Percentiles rank a stretch among this genome's conserved stretches.
Conservation (phyloP, 331 rosid species). For the Prunus yedoensis region DNA sequence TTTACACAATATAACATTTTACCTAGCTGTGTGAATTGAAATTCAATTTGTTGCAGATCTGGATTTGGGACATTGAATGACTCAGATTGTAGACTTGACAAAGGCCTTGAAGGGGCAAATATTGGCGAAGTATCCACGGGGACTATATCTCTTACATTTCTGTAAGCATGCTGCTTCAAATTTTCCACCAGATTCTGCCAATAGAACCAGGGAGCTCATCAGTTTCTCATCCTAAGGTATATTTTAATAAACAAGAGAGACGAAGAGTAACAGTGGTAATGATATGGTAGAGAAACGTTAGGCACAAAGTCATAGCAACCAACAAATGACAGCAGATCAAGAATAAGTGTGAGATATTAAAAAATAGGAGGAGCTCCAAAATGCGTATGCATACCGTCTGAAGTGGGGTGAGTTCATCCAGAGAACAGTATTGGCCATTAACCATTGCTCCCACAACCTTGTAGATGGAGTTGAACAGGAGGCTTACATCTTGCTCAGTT, state of each 20-base stretch:
- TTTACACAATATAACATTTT: neutral
- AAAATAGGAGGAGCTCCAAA: neutral
- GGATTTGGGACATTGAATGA: conserved; percentile 27
- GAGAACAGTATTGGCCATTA: neutral
- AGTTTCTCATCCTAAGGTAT: neutral
- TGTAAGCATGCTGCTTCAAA: conserved; percentile 23
- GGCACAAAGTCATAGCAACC: neutral
- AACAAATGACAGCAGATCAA: neutral
- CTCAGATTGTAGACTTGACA: conserved; percentile 24
- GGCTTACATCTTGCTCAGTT: neutral
- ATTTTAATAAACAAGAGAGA: neutral
- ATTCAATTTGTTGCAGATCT: conserved; percentile 24
- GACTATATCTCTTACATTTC: conserved; percentile 14
- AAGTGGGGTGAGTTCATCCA: conserved; percentile 11
- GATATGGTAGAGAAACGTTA: neutral
- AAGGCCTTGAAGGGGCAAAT: conserved; percentile 18
- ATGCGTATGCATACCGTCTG: conserved; percentile 18
- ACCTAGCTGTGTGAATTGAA: conserved; percentile 34
- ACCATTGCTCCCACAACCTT: conserved; percentile 10
- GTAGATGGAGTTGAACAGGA: conserved; percentile 7
- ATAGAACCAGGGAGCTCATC: neutral
- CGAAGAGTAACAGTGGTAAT: too few relatives aligned
- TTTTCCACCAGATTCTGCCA: conserved; percentile 20
- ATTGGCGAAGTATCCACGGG: conserved; percentile 23
- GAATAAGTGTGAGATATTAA: neutral